phyloP scores from a whole-genome alignment of 306 rosid species.

The Erythrophleum fordii region DNA sequence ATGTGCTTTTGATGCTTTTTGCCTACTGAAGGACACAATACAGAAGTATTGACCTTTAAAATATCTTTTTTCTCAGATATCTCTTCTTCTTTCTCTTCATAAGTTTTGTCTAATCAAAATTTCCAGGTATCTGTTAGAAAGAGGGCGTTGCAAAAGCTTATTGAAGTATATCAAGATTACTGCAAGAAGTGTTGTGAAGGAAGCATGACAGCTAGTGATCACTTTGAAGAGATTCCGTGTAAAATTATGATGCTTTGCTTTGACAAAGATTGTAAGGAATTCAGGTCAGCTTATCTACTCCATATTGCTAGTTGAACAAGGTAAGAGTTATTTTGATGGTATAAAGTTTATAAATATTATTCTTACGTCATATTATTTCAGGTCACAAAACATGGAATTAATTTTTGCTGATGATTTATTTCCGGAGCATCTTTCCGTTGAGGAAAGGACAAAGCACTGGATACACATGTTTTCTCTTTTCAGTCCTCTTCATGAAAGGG shows the following conservation, averaged over 20 bases:
- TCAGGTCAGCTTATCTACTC: conserved; percentile 65
- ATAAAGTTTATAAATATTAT: conserved; percentile 14
- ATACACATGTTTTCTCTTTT: conserved; percentile 80
- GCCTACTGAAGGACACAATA: conserved; percentile 29
- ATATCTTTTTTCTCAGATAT: background rate
- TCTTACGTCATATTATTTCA: conserved; percentile 41
- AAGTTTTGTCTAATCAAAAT: background rate
- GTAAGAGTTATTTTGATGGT: conserved; percentile 27
- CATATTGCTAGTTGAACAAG: conserved; percentile 36
- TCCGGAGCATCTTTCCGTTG: conserved; percentile 61
- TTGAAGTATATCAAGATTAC: conserved; percentile 74
- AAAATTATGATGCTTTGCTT: conserved; percentile 88
- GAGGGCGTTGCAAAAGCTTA: conserved; percentile 74
- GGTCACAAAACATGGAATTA: conserved; percentile 82
- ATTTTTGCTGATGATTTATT: conserved; percentile 78
- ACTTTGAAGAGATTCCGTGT: conserved; percentile 84
- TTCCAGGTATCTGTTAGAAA: conserved; percentile 79
- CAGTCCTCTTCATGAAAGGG: conserved; percentile 66
- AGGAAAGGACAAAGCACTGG: conserved; percentile 91
- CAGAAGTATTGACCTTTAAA: conserved; percentile 12
- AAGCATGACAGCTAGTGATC: conserved; percentile 54
- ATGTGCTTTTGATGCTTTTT: conserved; percentile 38
- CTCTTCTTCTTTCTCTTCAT: background rate
- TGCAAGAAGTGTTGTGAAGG: conserved; percentile 79
- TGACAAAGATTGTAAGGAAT: conserved; percentile 88